Conservation (phyloP, 306 rosid species). For the Argentina anserina region DNA sequence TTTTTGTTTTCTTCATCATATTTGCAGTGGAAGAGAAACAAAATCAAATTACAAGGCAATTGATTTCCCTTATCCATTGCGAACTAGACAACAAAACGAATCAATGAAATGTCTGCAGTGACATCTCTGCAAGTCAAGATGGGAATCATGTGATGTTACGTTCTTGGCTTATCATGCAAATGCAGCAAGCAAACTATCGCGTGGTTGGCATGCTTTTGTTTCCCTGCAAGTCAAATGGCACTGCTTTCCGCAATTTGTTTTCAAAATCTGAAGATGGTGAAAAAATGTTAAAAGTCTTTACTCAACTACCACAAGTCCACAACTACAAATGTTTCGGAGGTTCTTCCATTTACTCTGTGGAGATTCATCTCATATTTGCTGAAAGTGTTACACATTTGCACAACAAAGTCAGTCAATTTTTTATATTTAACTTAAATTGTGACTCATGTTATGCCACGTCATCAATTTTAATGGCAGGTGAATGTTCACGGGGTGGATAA, state of each 20-base stretch:
- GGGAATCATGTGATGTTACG: background rate
- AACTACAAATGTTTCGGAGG: too few species aligned
- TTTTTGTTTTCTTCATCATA: background rate
- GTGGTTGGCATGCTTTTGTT: background rate
- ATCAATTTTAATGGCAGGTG: too few species aligned
- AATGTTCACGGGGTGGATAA: too few species aligned
- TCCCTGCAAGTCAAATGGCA: constrained; percentile 7
- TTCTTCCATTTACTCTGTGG: too few species aligned
- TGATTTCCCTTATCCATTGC: background rate
- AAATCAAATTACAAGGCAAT: background rate
- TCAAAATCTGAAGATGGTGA: background rate
- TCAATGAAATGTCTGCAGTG: background rate
- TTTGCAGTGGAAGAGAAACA: background rate
- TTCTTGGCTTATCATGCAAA: constrained; percentile 3
- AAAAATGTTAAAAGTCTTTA: background rate
- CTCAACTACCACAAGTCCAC: background rate
- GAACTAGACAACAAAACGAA: constrained; percentile 3
- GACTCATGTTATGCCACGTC: too few species aligned
- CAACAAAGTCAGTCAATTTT: too few species aligned
- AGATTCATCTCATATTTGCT: too few species aligned
- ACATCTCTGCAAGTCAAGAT: background rate
- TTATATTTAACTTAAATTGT: too few species aligned
- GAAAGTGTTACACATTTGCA: too few species aligned
- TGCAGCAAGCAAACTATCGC: background rate
- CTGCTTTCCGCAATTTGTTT: background rate